Evolutionary conservation across 1,284 basidiomycete genomes (phyloP).

Genomic region (Tylopilus sp.): DNA sequence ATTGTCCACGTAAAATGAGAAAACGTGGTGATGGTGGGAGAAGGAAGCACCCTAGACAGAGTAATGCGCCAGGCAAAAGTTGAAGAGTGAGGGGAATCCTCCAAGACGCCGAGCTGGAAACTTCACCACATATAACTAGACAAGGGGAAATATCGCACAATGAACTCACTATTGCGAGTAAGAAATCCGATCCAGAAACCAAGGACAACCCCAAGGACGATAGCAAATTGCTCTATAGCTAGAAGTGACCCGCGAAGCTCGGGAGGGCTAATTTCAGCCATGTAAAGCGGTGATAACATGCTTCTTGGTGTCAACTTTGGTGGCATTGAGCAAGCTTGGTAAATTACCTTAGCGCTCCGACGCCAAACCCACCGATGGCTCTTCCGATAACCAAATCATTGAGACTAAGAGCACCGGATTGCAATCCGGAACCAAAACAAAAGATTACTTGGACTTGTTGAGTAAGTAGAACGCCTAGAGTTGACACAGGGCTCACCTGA

Average conservation of each 20-base stretch:
- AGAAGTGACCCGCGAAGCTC: constrained; percentile 79
- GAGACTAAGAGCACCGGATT: constrained; percentile 57
- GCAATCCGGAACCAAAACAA: constrained; percentile 65
- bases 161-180: constrained; percentile 56
- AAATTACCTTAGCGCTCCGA: constrained; percentile 66
- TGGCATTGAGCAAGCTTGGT: neutral
- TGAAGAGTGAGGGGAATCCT: constrained; percentile 73
- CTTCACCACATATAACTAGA: constrained; percentile 30
- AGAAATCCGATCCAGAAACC: constrained; percentile 80
- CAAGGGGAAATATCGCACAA: neutral
- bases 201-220: constrained; percentile 72
- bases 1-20: constrained; percentile 53
- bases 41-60: constrained; percentile 59
- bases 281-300: constrained; percentile 77
- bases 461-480: neutral
- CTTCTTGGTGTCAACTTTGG: constrained; percentile 35
- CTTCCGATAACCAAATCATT: constrained; percentile 62
- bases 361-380: constrained; percentile 72
- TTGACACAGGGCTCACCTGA: constrained; percentile 46
- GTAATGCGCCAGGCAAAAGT: constrained; percentile 62
- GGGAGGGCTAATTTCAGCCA: constrained; percentile 78
- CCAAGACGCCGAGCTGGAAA: constrained; percentile 64
- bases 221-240: constrained; percentile 75
- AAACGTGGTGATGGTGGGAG: constrained; percentile 74
- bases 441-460: constrained; percentile 52